A percentile compares a stretch with the other conserved stretches of the same genome.
Evolutionary conservation across 257 asterid species (phyloP).

Genomic region (Nicotiana noctiflora): DNA sequence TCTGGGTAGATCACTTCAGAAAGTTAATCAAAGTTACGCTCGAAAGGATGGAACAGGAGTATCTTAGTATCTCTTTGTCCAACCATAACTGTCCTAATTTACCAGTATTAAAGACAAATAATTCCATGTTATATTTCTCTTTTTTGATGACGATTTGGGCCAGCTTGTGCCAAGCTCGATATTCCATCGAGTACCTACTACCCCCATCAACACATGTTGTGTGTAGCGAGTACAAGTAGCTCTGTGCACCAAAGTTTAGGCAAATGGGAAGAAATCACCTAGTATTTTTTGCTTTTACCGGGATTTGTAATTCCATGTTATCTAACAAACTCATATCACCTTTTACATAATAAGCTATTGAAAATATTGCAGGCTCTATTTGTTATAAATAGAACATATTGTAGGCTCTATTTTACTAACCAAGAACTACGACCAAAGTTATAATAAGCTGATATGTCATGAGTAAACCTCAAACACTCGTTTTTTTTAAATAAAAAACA

Average conservation of each 20-base stretch:
- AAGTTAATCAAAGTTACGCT: conserved; percentile 3
- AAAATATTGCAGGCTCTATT: not conserved
- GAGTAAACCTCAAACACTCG: not conserved
- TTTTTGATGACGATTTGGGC: not conserved
- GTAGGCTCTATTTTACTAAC: not conserved
- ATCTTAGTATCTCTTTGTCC: conserved; percentile 1
- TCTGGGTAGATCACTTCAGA: conserved; percentile 31
- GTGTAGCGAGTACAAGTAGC: not conserved
- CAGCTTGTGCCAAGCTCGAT: not conserved
- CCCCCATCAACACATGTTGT: not conserved
- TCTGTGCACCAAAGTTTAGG: not conserved
- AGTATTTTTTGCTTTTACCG: not conserved
- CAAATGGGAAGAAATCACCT: not conserved
- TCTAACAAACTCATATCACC: not conserved
- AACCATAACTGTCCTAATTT: not conserved
- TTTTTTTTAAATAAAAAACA: not conserved
- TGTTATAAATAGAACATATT: not conserved
- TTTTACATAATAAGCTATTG: not conserved
- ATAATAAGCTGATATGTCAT: not conserved
- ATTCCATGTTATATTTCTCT: not conserved
- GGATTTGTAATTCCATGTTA: not conserved
- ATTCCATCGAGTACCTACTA: not conserved
- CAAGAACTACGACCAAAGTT: not conserved
- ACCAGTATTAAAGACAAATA: not conserved
- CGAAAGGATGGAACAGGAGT: not conserved